phyloP scores from a whole-genome alignment of 1,284 basidiomycete species.

The Fistulina hepatica region DNA sequence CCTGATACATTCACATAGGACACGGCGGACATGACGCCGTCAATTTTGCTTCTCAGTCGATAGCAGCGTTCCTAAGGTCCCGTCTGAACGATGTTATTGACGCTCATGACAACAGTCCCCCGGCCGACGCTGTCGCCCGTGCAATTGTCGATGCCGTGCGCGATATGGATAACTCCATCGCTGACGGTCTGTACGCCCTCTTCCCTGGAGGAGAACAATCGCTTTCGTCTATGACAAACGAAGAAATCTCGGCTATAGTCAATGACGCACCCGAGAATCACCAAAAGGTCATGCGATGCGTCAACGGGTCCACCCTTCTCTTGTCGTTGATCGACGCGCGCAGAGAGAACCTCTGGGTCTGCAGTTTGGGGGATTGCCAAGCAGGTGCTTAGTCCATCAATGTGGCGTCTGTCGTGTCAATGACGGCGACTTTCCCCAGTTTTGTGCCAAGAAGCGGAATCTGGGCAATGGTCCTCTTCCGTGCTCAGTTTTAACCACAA shows the following conservation, averaged over 20 bases:
- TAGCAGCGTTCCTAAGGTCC: constrained; percentile 10
- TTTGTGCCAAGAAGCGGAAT: constrained; percentile 17
- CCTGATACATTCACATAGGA: constrained; percentile 7
- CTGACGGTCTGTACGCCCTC: constrained; percentile 20
- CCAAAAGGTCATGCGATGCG: constrained; percentile 22
- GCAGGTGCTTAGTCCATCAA: constrained; percentile 19
- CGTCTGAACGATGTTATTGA: constrained; percentile 5
- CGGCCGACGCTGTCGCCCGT: constrained; percentile 9
- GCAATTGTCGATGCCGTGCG: constrained; percentile 25
- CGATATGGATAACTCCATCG: constrained; percentile 28
- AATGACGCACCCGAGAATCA: constrained; percentile 23
- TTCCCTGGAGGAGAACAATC: constrained; percentile 21
- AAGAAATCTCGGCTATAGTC: constrained; percentile 28
- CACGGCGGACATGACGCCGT: constrained; percentile 21
- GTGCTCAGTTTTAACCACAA: constrained; percentile 26
- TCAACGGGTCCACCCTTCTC: constrained; percentile 28
- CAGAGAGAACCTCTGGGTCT: constrained; percentile 26
- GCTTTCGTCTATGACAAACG: constrained; percentile 23
- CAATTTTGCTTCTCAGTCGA: constrained; percentile 10
- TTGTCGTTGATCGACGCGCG: constrained; percentile 24
- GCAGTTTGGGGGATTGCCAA: constrained; percentile 29
- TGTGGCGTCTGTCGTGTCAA: not conserved
- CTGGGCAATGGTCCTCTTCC: constrained; percentile 19
- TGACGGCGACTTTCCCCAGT: constrained; percentile 14
- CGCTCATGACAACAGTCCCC: not conserved